Evolutionary conservation across 1,139 yeast species (phyloP), one percentile per base, ranked within the genome.

Genomic region (Blastobotrys apis): DNA sequence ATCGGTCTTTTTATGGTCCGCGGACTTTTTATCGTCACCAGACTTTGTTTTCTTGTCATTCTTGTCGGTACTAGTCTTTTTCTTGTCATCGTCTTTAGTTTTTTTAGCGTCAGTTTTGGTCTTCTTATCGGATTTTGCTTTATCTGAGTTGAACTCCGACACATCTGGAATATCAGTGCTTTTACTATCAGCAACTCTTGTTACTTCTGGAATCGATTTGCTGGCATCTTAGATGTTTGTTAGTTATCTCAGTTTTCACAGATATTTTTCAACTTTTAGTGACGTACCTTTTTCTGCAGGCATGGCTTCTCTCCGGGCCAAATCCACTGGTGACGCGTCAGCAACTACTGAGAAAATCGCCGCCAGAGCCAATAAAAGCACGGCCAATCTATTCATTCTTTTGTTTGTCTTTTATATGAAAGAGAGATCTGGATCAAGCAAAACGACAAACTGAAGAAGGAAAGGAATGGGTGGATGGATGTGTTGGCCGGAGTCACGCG

Each of bases 131-230:
- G 33, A 19, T 12, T 15, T n/a, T 10, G 25, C 13, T 4, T 15
- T 15, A 5, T 17, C 32, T n/a, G n/a, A n/a, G n/a, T n/a, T n/a
- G 34, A 32, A 5, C 13, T 15, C 37, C 13, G 44, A 40, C 10
- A 42, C 45, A 33, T 37, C 41, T 9, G 45, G 45, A 10, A 42
- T 34, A 4, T 27, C 41, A 36, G 39, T 36, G 10, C 15, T 25
- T 16, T 23, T 10, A 5, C 12, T 29, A 19, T 16, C 17, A 36
- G 2, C 15, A 16, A 29, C 17, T 37, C 8, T 10, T 29, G 32
- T 13, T 12, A 8, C 32, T 5, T 25, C 13, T 10, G 6, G 8
- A 5, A 12, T 13, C 3, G 16, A 33, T 13, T 15, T 31, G 16
- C 27, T 37, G 15, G 17, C 39, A 5, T 26, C 23, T 9, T 32